Base-by-base conservation (phyloP, 2,329 filamentous ascomycete genomes). In the Sordariomycetes sp. region DNA sequence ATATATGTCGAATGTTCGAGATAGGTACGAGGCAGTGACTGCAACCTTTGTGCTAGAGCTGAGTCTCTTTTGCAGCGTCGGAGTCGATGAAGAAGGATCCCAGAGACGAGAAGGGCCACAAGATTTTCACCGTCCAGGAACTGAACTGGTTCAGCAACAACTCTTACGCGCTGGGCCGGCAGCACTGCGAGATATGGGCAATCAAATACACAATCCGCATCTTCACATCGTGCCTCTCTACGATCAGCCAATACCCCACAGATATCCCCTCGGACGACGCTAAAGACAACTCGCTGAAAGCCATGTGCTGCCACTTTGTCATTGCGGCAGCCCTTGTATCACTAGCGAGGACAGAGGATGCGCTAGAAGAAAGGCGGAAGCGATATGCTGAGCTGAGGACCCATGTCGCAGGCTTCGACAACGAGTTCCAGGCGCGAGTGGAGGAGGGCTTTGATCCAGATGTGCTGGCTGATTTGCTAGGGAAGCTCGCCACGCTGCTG, bases 71-170 rank as follows among this genome's bases (percentile, higher is more conserved):
- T 50, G 7, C 22, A 50, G 45, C 45, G 17, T 50, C 45, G 12
- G 45, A 50, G 22, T 22, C 75, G 25, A 76, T 69, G 35, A 62
- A 71, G 35, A 61, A 69, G 59, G 68, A 66, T 20, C 70, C 64
- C 2, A 72, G 65, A 55, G 72, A 72, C 61, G 66, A 63, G 48
- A 63, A 71, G 20, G 74, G 72, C 10, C 68, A 70, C 35, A 79
- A 70, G 60, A 58, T 76, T 1, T 90, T 90, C 64, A 80, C 77
- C 0, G 59, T 76, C 0, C 67, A 75, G 2, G 90, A 96, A 63
- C 74, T 95, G 3, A 79, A 91, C 62, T 95, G 90, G 90, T 91
- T 95, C 66, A 86, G 85, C 42, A 85, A 85, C 61, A 92, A 88
- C 61, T 79, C 86, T 1, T 95, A 95, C 72, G 95, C 94, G 62